phyloP scores from a whole-genome alignment of 352 stramenopile species.

The Globisporangium heterothallicum region DNA sequence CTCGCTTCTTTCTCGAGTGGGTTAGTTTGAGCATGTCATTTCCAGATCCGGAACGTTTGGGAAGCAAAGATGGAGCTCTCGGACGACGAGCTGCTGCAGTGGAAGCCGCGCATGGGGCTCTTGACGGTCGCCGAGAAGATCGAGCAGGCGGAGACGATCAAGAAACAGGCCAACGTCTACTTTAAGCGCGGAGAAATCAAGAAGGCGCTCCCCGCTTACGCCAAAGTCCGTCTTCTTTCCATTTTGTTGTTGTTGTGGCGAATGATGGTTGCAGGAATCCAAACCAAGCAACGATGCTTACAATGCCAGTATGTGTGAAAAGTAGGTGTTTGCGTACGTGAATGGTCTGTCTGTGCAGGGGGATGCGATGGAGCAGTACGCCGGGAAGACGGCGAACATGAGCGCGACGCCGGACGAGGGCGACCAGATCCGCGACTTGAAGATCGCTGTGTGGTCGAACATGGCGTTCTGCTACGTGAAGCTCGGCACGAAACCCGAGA shows the following conservation, averaged over 20 bases:
- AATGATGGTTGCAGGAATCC: too few species aligned
- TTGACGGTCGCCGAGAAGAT: conserved; percentile 73
- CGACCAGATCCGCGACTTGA: conserved; percentile 52
- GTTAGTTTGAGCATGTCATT: too few species aligned
- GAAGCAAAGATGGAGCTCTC: too few species aligned
- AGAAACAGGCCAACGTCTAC: conserved; percentile 70
- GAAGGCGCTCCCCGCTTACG: conserved; percentile 56
- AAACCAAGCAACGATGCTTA: too few species aligned
- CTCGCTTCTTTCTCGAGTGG: too few species aligned
- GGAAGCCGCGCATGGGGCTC: conserved; percentile 59
- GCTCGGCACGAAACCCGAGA: conserved; percentile 37
- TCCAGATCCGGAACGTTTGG: too few species aligned
- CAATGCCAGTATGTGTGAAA: neutral
- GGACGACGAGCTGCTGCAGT: conserved; percentile 49
- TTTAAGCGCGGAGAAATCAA: conserved; percentile 59
- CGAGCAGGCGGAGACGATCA: conserved; percentile 62
- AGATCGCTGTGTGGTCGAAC: conserved; percentile 72
- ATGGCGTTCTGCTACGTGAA: conserved; percentile 83
- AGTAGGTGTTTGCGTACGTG: conserved; percentile 72
- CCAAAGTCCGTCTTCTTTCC: conserved; percentile 21
- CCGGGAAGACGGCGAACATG: conserved; percentile 34
- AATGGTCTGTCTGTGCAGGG: conserved; percentile 71
- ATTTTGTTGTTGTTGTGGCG: neutral
- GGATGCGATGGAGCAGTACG: conserved; percentile 78
- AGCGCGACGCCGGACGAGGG: conserved; percentile 47